Base-by-base conservation (phyloP, 1,284 basidiomycete species). In the Wallemia ichthyophaga region DNA sequence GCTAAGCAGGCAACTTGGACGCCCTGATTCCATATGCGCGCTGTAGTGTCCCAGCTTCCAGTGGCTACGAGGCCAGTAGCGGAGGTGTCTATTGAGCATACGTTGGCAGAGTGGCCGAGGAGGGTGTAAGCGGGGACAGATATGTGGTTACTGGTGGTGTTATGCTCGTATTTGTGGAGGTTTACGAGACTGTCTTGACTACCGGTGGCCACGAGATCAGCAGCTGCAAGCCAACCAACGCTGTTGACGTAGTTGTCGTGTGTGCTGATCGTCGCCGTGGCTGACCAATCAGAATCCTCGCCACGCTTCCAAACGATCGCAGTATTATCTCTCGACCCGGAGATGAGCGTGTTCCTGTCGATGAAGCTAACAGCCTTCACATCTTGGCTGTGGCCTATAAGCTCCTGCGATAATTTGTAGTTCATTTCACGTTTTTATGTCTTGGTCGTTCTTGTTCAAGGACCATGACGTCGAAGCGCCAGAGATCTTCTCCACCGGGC, bases 11-110 rank as follows among this genome's bases (percentile, higher is more conserved):
- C 78, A 1, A 75, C 74, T 62, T 82, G 74, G 64, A 81, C 71
- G 66, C 83, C 87, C 66, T 85, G 72, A 68, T 79, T 82, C 94
- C 94, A 99, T 0, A 99, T 80, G 70, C 85, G 85, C 23, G 87
- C 92, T 0, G 89, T 89, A 65, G 77, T 82, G 71, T 98, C 94
- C 92, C 92, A 98, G 61, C 87, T 92, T 23, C 92, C 92, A n/a
- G 87, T 91, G 60, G 92, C 79, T 61, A 92, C 79, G 60, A 78
- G 74, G 3, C 85, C 84, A 60, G 75, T 74, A 13, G 76, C 68
- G 23, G 78, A 77, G 2, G 79, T 76, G 66, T 86, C 77, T 61
- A 99, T 73, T 25, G 87, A 76, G 69, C 92, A 98, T 17, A 98
- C 78, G 66, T 98, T 98, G 59, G 83, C 81, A 3, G 78, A 77